Evolutionary conservation across 1,284 basidiomycete species (phyloP).

Genomic region (Cryptococcus sp.): DNA sequence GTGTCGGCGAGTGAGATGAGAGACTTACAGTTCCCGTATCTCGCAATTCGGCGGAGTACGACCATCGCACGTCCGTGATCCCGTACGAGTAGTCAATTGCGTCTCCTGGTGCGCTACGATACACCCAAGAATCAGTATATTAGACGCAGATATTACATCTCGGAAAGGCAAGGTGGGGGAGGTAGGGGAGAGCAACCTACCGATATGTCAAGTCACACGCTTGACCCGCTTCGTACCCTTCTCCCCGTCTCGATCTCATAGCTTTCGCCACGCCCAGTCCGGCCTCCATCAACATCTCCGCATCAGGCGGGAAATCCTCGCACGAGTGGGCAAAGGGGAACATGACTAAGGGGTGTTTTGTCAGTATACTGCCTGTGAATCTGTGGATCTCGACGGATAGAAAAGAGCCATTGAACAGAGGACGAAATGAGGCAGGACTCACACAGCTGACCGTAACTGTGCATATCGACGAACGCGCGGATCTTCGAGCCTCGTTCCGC

Average conservation of each 20-base stretch:
- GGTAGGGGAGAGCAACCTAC: constrained; percentile 46
- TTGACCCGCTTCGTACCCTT: constrained; percentile 62
- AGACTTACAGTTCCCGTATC: constrained; percentile 75
- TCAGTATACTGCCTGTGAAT: not conserved
- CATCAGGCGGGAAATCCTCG: constrained; percentile 67
- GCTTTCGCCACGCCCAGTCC: constrained; percentile 70
- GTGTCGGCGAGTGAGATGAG: not conserved
- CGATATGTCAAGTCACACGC: constrained; percentile 69
- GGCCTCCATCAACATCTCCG: constrained; percentile 79
- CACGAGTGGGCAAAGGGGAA: constrained; percentile 77
- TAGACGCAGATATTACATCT: constrained; percentile 1
- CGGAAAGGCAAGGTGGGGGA: not conserved
- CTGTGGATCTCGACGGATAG: not conserved
- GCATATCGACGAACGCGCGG: constrained; percentile 70
- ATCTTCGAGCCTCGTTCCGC: constrained; percentile 50
- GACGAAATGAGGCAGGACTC: constrained; percentile 34
- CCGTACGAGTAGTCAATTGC: constrained; percentile 75
- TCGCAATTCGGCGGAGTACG: constrained; percentile 73
- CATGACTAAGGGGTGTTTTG: constrained; percentile 50
- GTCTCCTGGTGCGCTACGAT: constrained; percentile 62
- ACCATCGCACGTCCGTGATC: constrained; percentile 67
- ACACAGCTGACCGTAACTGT: constrained; percentile 84
- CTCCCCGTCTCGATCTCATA: constrained; percentile 63
- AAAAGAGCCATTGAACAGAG: not conserved
- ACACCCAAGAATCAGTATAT: constrained; percentile 1